These are phyloP conservation scores for Serpula lacrymans DNA, from an alignment of 768 basidiomycete genomes.

Conservation along the genomic window DNA sequence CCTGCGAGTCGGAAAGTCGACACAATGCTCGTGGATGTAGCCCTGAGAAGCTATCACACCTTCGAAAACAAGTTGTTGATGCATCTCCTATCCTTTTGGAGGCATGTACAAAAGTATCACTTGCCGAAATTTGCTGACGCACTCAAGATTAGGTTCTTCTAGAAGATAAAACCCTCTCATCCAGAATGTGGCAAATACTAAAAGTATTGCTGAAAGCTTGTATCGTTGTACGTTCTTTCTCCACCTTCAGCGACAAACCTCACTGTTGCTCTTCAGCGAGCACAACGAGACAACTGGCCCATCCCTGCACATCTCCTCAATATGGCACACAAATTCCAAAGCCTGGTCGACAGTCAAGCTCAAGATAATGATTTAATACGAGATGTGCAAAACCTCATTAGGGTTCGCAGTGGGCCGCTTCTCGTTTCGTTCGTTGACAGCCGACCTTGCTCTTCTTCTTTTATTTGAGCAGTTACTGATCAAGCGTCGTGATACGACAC, in stretches of 20 bases:
- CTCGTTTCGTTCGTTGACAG: slow-evolving; percentile 31
- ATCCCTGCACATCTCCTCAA: slow-evolving; percentile 38
- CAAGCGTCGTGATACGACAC: slow-evolving; percentile 15
- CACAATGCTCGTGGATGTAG: slow-evolving; percentile 21
- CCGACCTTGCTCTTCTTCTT: slow-evolving; percentile 36
- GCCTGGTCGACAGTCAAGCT: slow-evolving; percentile 18
- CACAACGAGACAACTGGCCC: slow-evolving; percentile 39
- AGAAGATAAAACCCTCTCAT: slow-evolving; percentile 21
- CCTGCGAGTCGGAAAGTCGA: slow-evolving; percentile 30
- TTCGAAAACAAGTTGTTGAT: slow-evolving; percentile 48
- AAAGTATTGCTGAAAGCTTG: slow-evolving; percentile 18
- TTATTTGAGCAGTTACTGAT: slow-evolving; percentile 43
- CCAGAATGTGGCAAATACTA: slow-evolving; percentile 21
- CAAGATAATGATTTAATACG: slow-evolving; percentile 16
- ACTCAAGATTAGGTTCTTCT: slow-evolving; percentile 13
- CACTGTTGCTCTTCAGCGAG: slow-evolving; percentile 35
- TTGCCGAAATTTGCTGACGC: slow-evolving; percentile 1
- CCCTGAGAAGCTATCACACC: slow-evolving; percentile 27
- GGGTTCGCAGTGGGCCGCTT: slow-evolving; percentile 54
- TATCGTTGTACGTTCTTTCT: slow-evolving; percentile 20
- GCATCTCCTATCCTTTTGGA: slow-evolving; percentile 46
- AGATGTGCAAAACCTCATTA: slow-evolving; percentile 44
- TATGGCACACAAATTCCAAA: slow-evolving; percentile 31
- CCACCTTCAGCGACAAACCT: slow-evolving; percentile 14
- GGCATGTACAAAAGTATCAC: slow-evolving; percentile 38